Base-by-base conservation (phyloP, 2,329 filamentous ascomycete genomes). In the Neofusicoccum parvum region DNA sequence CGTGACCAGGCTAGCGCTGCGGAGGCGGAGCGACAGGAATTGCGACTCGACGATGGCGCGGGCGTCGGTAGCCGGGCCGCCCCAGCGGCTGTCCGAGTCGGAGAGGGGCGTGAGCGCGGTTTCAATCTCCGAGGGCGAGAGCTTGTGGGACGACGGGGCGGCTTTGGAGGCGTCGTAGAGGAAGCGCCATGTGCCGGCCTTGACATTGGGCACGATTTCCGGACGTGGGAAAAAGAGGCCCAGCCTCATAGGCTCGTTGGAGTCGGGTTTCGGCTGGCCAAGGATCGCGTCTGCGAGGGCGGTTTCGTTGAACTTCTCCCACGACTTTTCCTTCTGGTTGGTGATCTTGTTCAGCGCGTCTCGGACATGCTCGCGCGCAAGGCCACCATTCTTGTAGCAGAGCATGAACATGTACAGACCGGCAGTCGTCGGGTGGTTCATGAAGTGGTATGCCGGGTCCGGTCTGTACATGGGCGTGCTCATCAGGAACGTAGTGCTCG, bases 371-470 rank as follows among this genome's bases (percentile, higher is more conserved):
- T 99, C 95, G 50, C 95, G 90, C 1, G 95, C 94, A 1, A 98
- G 87, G 2, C 93, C 93, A 70, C 95, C 95, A 80, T 99, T 99
- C 81, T 98, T 98, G 84, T 98, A 99, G 85, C 95, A 99, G 41
- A 99, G 88, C 95, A 99, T 99, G 80, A 99, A 98, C 95, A 99
- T 98, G 85, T 96, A 97, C 67, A 97, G 86, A 1, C 91, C 92
- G 0, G 89, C 82, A 0, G 92, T 96, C 50, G 93, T 95, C 1
- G 95, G 95, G 79, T 98, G 94, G 82, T 97, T 97, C 87, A 98
- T 96, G 84, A 98, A 97, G 82, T 99, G 95, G 74, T 97, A 97
- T 6, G 91, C 87, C 3, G 92, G 91, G 74, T 97, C 90, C 2
- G 95, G 92, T 76, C 90, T 90, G 84, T 97, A 98, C 72, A 87